Evolutionary conservation across 495 filamentous ascomycete species (phyloP).

Genomic region (Bacidia rubella): DNA sequence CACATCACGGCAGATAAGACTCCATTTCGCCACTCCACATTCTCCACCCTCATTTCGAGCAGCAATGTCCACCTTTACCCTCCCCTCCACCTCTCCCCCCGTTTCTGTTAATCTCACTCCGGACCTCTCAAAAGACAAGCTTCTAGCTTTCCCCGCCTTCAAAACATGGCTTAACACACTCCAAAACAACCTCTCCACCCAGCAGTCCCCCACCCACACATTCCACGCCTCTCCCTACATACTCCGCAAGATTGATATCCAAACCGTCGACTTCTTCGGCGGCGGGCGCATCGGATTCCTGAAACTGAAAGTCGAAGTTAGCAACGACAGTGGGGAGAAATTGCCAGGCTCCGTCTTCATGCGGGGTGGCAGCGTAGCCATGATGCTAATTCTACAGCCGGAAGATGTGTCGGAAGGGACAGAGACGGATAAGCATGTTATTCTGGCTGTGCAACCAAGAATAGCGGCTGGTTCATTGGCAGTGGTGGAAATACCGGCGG

Average conservation of each 20-base stretch:
- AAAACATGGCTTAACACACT: slow-evolving; percentile 59
- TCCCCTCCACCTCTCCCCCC: slow-evolving; percentile 26
- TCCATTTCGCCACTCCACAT: slow-evolving; percentile 1
- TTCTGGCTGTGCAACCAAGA: slow-evolving; percentile 74
- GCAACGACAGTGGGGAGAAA: slow-evolving; percentile 46
- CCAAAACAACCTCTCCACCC: slow-evolving; percentile 47
- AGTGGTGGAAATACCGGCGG: slow-evolving; percentile 72
- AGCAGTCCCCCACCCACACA: slow-evolving; percentile 46
- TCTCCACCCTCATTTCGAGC: neutral
- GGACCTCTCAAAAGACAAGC: slow-evolving; percentile 45
- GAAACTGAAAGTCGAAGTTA: slow-evolving; percentile 55
- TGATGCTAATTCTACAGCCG: slow-evolving; percentile 63
- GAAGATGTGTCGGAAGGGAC: slow-evolving; percentile 41
- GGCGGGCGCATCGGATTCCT: slow-evolving; percentile 56
- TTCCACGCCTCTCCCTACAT: slow-evolving; percentile 60
- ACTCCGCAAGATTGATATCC: slow-evolving; percentile 56
- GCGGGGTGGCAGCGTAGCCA: slow-evolving; percentile 67
- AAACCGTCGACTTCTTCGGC: slow-evolving; percentile 63
- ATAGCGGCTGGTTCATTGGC: slow-evolving; percentile 62
- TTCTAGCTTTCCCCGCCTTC: slow-evolving; percentile 62
- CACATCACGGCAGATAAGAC: slow-evolving; percentile 12
- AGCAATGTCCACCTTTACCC: slow-evolving; percentile 34
- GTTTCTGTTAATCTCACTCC: slow-evolving; percentile 43
- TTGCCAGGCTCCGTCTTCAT: slow-evolving; percentile 72
- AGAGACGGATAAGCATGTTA: slow-evolving; percentile 48